Base-by-base conservation (phyloP, 1,139 yeast species). In the Arxiozyma slooffiae region DNA sequence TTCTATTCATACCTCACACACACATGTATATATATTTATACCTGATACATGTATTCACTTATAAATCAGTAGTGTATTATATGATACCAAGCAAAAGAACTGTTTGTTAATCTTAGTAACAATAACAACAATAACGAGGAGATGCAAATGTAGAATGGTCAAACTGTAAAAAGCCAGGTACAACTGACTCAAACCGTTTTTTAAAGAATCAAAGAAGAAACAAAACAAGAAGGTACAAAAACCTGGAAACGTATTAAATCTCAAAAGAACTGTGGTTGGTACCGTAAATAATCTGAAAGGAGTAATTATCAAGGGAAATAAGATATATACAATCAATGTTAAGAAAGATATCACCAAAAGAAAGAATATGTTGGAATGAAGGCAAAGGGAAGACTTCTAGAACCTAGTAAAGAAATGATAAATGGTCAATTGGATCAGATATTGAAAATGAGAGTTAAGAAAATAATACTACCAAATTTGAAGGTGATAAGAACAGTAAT, bases 331-430 rank as follows among this genome's bases (percentile, higher is more conserved):
- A 7, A 51, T 44, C 41, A 51, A 46, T 16, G 41, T 23, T 18
- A 44, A 43, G 3, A 51, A 53, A 14, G n/a, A 23, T 60, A 11
- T 50, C 66, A 9, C 65, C 68, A 2, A 50, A 52, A 23, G 67
- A 62, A 39, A n/a, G n/a, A n/a, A n/a, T 68, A 68, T 7, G 68
- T 68, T 5, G 55, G 63, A 44, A 38, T 57, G 21, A 68, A 68
- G 3, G 68, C 69, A 4, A 67, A 65, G 42, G 59, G 58, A 49
- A 53, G 69, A 48, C 46, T 54, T 8, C 55, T 60, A 41, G 61
- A 62, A 22, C 46, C 54, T 2, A 53, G 54, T 23, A 61, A 61
- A 41, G 54, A 58, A 44, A 50, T 56, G 17, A 55, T 59, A 3
- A 59, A 58, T 39, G 66, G 67, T 34, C 59, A 55, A 20, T 44